Percentiles rank a stretch among this genome's conserved stretches.
phyloP scores from a whole-genome alignment of 2,329 filamentous ascomycete genomes.

The Zymoseptoria ardabiliae region DNA sequence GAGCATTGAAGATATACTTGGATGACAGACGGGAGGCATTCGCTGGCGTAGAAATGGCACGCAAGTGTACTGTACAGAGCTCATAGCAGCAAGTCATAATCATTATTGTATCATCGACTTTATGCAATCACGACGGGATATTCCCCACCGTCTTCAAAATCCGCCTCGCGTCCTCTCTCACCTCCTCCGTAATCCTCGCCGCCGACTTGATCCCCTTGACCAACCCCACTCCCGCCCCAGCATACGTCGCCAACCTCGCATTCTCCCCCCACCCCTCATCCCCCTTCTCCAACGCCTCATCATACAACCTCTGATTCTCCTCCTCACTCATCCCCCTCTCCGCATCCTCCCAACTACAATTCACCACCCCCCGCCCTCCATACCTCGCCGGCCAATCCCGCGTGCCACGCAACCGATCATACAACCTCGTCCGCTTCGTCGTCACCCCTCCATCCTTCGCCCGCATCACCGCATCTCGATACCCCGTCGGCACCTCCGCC shows the following conservation, averaged over 20 bases:
- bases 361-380: constrained; percentile 52
- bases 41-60: background rate
- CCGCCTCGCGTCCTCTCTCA: constrained; percentile 33
- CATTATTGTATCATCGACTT: background rate
- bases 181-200: constrained; percentile 45
- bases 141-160: constrained; percentile 21
- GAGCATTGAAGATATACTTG: background rate
- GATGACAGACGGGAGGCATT: background rate
- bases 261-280: constrained; percentile 47
- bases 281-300: constrained; percentile 43
- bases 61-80: background rate
- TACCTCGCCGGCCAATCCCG: constrained; percentile 51
- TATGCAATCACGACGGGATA: background rate
- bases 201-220: constrained; percentile 45
- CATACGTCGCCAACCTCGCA: constrained; percentile 55
- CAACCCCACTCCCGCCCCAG: constrained; percentile 54
- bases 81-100: background rate
- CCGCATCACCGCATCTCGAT: constrained; percentile 40
- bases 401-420: constrained; percentile 49
- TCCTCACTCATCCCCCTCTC: constrained; percentile 34
- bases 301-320: constrained; percentile 40
- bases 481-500: constrained; percentile 41
- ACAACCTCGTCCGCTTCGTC: constrained; percentile 46
- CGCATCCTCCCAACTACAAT: constrained; percentile 44
- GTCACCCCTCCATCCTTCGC: constrained; percentile 44